These are phyloP conservation scores for Tricholoma hemisulphureum DNA, from an alignment of 768 basidiomycete genomes.

Conservation along the genomic window DNA sequence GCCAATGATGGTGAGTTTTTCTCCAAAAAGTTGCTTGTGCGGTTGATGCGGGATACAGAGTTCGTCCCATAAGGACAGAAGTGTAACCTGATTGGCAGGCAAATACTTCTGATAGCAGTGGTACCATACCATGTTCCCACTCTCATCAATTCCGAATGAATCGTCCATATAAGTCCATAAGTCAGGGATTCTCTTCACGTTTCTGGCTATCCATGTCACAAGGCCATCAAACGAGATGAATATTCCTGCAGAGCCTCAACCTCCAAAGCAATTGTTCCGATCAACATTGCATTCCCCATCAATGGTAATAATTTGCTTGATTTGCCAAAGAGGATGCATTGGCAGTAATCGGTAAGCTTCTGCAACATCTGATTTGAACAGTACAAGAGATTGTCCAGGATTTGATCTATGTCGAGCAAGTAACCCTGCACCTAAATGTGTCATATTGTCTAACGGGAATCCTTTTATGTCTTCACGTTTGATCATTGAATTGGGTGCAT, in stretches of 20 bases:
- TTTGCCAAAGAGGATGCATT: too few species aligned
- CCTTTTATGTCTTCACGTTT: constrained; percentile 17
- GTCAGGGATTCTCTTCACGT: constrained; percentile 13
- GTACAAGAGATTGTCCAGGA: constrained; percentile 11
- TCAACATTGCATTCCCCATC: constrained; percentile 30
- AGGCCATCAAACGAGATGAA: constrained; percentile 28
- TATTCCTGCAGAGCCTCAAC: constrained; percentile 20
- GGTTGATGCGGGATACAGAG: constrained; percentile 38
- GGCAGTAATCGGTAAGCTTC: constrained; percentile 33
- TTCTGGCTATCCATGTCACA: constrained; percentile 35
- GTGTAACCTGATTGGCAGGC: background rate
- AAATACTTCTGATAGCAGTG: constrained; percentile 19
- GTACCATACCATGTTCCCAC: constrained; percentile 24
- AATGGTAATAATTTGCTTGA: too few species aligned
- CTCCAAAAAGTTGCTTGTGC: constrained; percentile 39
- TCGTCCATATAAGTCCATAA: constrained; percentile 35
- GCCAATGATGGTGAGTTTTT: constrained; percentile 35
- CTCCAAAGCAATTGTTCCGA: constrained; percentile 33
- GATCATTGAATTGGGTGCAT: constrained; percentile 38
- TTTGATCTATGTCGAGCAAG: constrained; percentile 8
- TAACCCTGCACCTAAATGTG: constrained; percentile 27
- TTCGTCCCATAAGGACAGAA: constrained; percentile 38
- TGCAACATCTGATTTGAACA: constrained; percentile 40
- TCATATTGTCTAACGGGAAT: constrained; percentile 33
- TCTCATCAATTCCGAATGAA: constrained; percentile 21